phyloP scores from a whole-genome alignment of 169 alveolate genomes.

The Amoebophrya sp. region DNA sequence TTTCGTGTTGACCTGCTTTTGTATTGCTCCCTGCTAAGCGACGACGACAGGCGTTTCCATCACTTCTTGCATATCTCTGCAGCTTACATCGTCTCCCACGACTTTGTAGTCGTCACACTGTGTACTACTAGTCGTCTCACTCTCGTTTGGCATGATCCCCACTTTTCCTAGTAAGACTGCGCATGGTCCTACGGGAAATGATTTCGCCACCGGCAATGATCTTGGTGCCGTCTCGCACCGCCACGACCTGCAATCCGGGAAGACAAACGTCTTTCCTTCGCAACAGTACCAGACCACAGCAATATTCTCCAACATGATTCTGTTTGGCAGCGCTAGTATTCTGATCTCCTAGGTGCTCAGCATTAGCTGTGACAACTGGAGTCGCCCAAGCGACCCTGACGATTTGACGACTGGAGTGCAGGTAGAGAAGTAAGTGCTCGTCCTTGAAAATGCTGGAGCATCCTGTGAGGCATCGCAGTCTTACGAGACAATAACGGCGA shows the following conservation, averaged over 20 bases:
- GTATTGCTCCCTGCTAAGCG: too few species aligned
- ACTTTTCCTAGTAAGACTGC: too few species aligned
- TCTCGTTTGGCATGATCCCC: too few species aligned
- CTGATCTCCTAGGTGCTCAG: neutral
- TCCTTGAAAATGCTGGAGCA: too few species aligned
- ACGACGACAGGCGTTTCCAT: too few species aligned
- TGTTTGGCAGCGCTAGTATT: neutral
- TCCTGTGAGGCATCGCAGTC: too few species aligned
- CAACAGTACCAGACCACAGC: neutral
- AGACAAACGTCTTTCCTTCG: neutral
- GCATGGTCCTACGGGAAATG: neutral
- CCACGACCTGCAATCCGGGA: neutral
- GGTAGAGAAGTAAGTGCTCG: neutral
- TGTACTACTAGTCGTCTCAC: too few species aligned
- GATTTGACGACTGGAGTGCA: neutral
- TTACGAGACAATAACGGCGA: neutral
- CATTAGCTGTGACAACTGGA: neutral
- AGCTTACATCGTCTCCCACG: too few species aligned
- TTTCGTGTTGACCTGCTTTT: too few species aligned
- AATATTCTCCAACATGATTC: neutral
- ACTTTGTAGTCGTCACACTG: too few species aligned
- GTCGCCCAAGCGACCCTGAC: conserved; percentile 11
- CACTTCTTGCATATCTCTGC: too few species aligned
- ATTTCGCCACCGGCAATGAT: neutral
- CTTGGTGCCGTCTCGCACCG: neutral